Base-by-base conservation (phyloP, 139 green algal species). In the Asterochloris erici region DNA sequence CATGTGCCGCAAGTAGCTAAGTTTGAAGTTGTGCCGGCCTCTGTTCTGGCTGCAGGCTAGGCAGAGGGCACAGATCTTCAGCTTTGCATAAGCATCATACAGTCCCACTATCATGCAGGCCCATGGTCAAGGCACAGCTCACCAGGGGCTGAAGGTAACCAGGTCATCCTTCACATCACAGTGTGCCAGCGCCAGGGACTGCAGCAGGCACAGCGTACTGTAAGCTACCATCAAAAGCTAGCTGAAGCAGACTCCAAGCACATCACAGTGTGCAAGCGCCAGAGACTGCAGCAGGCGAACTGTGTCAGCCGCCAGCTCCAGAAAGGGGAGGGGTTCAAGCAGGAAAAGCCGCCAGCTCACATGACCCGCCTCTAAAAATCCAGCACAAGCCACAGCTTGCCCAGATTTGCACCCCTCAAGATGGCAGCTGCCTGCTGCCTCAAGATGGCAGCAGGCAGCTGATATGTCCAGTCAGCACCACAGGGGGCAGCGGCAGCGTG, bases 181-280 rank as follows among this genome's bases (percentile, higher is more conserved):
- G 86, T 99, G 97, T 6, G 97, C 95, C 68, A 99, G 91, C 12
- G 97, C 97, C 82, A 99, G 90, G 16, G 97, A 99, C 89, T 95
- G 89, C 85, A 80, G 68, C 14, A 68, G 12, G 17, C 21, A 14
- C 54, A 86, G 19, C 79, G 38, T 62, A 0, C 29, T 15, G 1
- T 21, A 2, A 82, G 14, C n/a, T n/a, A n/a, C n/a, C n/a, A n/a
- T n/a, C n/a, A n/a, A n/a, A n/a, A n/a, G n/a, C 24, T n/a, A 74
- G 64, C 63, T 0, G 63, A 66, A 17, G n/a, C 21, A 75, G n/a
- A 27, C 60, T 13, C 15, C 13, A 14, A 82, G 66, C 64, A 82
- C 16, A 63, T 11, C 12, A 63, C 21, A 15, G 27, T 4, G 26
- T 82, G 24, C n/a, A 74, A 11, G 10, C 26, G 10, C 27, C 26